Evolutionary conservation across 2,329 filamentous ascomycete species (phyloP).

Genomic region (Geoglossum cookeanum): DNA sequence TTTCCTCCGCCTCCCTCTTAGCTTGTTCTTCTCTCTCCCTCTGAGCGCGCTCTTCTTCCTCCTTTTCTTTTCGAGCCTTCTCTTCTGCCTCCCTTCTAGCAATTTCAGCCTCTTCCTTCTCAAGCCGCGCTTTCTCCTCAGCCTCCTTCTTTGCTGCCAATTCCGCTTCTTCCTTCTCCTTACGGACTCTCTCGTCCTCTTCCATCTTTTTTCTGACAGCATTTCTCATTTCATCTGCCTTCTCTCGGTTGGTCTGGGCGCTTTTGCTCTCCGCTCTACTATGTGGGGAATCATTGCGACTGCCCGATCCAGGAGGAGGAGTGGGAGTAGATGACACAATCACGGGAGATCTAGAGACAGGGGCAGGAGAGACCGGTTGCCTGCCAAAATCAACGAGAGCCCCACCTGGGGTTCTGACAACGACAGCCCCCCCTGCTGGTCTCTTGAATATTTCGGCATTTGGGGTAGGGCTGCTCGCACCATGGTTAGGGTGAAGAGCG

Average conservation of each 20-base stretch:
- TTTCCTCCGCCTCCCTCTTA: slow-evolving; percentile 12
- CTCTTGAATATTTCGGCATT: slow-evolving; percentile 25
- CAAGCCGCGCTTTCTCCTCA: slow-evolving; percentile 16
- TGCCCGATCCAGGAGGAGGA: slow-evolving; percentile 58
- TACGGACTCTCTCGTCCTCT: slow-evolving; percentile 23
- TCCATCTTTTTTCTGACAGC: slow-evolving; percentile 31
- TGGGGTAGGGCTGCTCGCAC: slow-evolving; percentile 38
- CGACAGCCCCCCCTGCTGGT: slow-evolving; percentile 45
- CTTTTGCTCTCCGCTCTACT: slow-evolving; percentile 47
- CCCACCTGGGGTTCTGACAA: slow-evolving; percentile 73
- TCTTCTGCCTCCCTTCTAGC: slow-evolving; percentile 14
- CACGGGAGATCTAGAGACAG: slow-evolving; percentile 36
- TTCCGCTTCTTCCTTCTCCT: slow-evolving; percentile 24
- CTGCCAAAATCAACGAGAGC: slow-evolving; percentile 47
- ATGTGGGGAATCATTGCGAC: slow-evolving; percentile 42
- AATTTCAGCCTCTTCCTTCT: slow-evolving; percentile 10
- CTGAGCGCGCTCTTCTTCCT: slow-evolving; percentile 10
- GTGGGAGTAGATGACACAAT: slow-evolving; percentile 59
- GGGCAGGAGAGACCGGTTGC: slow-evolving; percentile 38
- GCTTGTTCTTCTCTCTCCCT: slow-evolving; percentile 18
- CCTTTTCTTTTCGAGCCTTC: slow-evolving; percentile 12
- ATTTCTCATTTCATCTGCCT: slow-evolving; percentile 54
- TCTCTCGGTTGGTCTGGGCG: slow-evolving; percentile 61
- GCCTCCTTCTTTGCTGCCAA: slow-evolving; percentile 18
- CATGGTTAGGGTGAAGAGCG: slow-evolving; percentile 32